A percentile compares a stretch with the other conserved stretches of the same genome.
Conservation (phyloP, 2,329 filamentous ascomycete genomes). For the Penicillium sp. region DNA sequence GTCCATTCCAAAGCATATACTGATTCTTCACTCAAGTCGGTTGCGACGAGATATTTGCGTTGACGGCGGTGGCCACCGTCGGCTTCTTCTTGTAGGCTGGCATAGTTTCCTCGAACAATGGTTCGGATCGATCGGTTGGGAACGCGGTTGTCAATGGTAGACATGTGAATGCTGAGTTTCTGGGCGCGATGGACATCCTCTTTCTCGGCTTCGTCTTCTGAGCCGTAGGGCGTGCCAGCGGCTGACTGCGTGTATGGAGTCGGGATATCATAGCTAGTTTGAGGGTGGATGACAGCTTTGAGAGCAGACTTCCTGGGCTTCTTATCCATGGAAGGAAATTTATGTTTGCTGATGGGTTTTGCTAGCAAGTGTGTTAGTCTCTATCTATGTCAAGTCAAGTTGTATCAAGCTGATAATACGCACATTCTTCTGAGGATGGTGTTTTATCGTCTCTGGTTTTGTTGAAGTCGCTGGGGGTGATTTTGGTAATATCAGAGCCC, state of each 20-base stretch:
- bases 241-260: slow-evolving; percentile 61
- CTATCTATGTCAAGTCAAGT: neutral
- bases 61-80: slow-evolving; percentile 78
- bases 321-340: slow-evolving; percentile 45
- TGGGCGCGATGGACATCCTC: slow-evolving; percentile 87
- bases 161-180: slow-evolving; percentile 79
- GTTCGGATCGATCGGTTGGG: slow-evolving; percentile 84
- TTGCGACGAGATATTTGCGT: slow-evolving; percentile 93
- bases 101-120: slow-evolving; percentile 86
- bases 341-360: slow-evolving; percentile 16
- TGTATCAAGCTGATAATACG: neutral
- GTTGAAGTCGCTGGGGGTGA: slow-evolving; percentile 29
- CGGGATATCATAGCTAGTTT: slow-evolving; percentile 75
- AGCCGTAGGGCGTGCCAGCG: slow-evolving; percentile 68
- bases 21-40: slow-evolving; percentile 90
- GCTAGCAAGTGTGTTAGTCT: slow-evolving; percentile 14
- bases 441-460: slow-evolving; percentile 52
- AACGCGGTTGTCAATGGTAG: slow-evolving; percentile 72
- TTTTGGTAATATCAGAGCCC: slow-evolving; percentile 31
- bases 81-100: slow-evolving; percentile 71
- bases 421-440: slow-evolving; percentile 72
- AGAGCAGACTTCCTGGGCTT: slow-evolving; percentile 37
- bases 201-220: slow-evolving; percentile 83
- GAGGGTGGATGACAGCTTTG: slow-evolving; percentile 71
- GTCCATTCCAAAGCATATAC: slow-evolving; percentile 97